Conservation (phyloP, 352 stramenopile genomes). For the Phytophthora melonis region DNA sequence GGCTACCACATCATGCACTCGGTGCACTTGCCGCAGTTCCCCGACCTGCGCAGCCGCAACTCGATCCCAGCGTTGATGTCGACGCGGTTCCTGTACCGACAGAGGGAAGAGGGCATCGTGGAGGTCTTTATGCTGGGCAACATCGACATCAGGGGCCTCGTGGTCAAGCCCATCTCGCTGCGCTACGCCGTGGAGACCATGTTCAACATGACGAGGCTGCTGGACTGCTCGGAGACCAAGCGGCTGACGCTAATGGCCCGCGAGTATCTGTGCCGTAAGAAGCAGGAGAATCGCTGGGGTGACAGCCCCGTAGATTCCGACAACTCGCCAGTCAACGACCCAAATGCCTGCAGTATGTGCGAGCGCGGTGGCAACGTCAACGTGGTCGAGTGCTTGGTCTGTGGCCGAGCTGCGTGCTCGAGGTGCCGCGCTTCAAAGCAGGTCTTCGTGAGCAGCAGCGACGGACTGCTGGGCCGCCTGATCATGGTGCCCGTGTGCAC, state of each 20-base stretch:
- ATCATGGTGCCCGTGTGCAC: constrained; percentile 51
- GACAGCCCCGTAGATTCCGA: constrained; percentile 12
- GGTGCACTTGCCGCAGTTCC: constrained; percentile 47
- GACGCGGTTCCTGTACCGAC: constrained; percentile 51
- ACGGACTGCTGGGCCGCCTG: constrained; percentile 46
- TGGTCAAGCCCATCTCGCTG: constrained; percentile 31
- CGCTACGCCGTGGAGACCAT: constrained; percentile 36
- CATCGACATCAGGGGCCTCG: constrained; percentile 38
- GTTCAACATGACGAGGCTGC: constrained; percentile 41
- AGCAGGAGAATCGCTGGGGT: constrained; percentile 9
- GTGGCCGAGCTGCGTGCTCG: constrained; percentile 33
- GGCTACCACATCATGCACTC: constrained; percentile 61
- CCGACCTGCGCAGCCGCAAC: constrained; percentile 42
- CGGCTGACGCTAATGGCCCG: constrained; percentile 55
- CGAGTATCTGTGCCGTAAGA: constrained; percentile 28
- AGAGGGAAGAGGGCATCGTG: constrained; percentile 44
- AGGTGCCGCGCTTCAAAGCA: constrained; percentile 41
- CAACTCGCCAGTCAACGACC: constrained; percentile 3
- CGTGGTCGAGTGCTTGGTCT: constrained; percentile 39
- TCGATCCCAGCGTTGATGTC: constrained; percentile 40
- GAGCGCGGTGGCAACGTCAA: constrained; percentile 24
- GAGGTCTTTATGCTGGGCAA: constrained; percentile 51
- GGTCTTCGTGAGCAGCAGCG: constrained; percentile 51
- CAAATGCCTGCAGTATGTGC: constrained; percentile 35
- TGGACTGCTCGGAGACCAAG: constrained; percentile 59